A percentile compares a stretch with the other conserved stretches of the same genome.
Conservation (phyloP, 2,329 filamentous ascomycete species). For the Xylaria sp. region DNA sequence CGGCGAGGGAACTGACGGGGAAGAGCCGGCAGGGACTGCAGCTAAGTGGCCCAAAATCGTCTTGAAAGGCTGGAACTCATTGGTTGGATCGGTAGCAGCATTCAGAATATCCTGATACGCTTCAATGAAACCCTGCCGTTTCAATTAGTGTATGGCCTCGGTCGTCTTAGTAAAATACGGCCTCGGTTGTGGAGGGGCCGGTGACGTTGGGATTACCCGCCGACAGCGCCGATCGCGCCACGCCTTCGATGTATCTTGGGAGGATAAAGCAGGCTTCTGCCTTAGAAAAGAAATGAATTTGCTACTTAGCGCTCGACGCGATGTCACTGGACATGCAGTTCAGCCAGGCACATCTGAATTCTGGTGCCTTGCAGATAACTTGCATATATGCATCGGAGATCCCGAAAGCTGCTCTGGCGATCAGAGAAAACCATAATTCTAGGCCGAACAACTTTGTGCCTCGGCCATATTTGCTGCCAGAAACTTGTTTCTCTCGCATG, state of each 20-base stretch:
- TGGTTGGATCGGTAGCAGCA: slow-evolving; percentile 55
- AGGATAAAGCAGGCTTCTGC: neutral
- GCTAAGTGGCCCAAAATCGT: slow-evolving; percentile 66
- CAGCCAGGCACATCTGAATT: slow-evolving; percentile 1
- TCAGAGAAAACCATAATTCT: neutral
- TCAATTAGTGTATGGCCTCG: slow-evolving; percentile 24
- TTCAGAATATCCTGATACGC: slow-evolving; percentile 72
- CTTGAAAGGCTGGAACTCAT: slow-evolving; percentile 65
- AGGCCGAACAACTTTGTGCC: neutral
- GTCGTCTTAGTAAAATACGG: neutral
- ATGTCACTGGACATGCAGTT: slow-evolving; percentile 26
- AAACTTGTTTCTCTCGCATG: neutral
- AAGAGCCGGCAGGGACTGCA: slow-evolving; percentile 31
- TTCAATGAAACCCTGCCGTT: slow-evolving; percentile 65
- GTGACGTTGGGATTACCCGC: slow-evolving; percentile 6
- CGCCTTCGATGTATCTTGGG: neutral
- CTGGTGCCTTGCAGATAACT: slow-evolving; percentile 14
- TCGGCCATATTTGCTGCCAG: slow-evolving; percentile 6
- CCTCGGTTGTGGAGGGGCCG: neutral
- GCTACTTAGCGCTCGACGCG: neutral
- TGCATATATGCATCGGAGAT: slow-evolving; percentile 12
- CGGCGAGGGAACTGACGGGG: slow-evolving; percentile 55
- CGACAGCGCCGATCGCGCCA: slow-evolving; percentile 2
- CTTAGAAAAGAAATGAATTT: neutral
- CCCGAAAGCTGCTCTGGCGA: slow-evolving; percentile 10